Evolutionary conservation across 1,284 basidiomycete species (phyloP), one percentile per base, ranked within the genome.

Genomic region (Tremellales sp.): DNA sequence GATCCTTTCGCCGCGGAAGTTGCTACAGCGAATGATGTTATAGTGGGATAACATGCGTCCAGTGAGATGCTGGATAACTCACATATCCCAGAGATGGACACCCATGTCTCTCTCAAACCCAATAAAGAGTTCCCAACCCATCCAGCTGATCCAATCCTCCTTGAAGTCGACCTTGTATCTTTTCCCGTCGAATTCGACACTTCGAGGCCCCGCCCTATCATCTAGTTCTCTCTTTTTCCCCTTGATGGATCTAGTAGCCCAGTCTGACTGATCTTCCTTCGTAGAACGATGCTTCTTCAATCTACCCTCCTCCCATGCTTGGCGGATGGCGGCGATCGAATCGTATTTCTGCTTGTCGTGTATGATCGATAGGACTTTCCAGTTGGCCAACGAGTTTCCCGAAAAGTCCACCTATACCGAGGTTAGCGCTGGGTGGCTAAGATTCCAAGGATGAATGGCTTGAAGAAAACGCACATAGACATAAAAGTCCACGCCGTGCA

Each of bases 61-160:
- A 48, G 41, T 22, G 38, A 2, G 10, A 18, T 14, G 28, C 24
- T 35, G 28, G 6, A 37, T 25, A 24, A 48, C 47, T 45, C 43
- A 47, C 24, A 85, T 75, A 60, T 85, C 79, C 80, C 80, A 85
- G 10, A 85, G 66, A 45, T 77, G 78, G 48, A 85, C 52, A 10
- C 83, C 74, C 79, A 83, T 83, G 57, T 82, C 82, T 29, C 82
- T 66, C 43, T 81, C 78, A 58, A 84, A 84, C 44, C 78, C 77
- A 22, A 83, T 70, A 56, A 80, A 84, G 65, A 51, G 41, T 13
- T 35, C 16, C 54, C 53, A 64, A n/a, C 55, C 56, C 58, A 61
- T 80, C 82, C 81, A 85, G 41, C 74, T 79, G 27, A 85, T 67
- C 51, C 79, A 84, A 56, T 79, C 75, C 41, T 72, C 65, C 36